These are phyloP conservation scores for Lathyrus aphaca DNA, from an alignment of 306 rosid species.

Conservation along the genomic window DNA sequence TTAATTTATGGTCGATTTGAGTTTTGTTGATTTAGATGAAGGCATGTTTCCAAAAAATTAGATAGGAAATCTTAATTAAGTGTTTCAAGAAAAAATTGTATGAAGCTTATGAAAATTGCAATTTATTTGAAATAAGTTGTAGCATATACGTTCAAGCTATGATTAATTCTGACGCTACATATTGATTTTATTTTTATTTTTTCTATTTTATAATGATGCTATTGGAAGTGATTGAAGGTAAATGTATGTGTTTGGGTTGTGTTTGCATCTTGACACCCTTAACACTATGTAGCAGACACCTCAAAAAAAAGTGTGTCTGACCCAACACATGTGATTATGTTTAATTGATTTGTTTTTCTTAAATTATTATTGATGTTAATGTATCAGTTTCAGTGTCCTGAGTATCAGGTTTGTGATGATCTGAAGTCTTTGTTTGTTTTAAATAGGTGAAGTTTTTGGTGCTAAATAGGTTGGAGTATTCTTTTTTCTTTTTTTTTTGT, in stretches of 20 bases:
- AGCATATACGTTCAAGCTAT: not conserved
- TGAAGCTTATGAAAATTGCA: not conserved
- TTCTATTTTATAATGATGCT: not conserved
- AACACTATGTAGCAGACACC: not conserved
- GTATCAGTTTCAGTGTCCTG: not conserved
- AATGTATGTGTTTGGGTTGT: not conserved
- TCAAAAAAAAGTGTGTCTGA: too few species aligned
- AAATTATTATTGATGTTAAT: not conserved
- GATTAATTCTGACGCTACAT: not conserved
- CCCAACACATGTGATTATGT: not conserved
- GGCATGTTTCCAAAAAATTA: not conserved
- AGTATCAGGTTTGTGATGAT: too few species aligned
- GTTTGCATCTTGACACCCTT: not conserved
- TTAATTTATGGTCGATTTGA: not conserved
- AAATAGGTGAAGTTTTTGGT: not conserved
- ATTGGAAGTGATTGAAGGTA: not conserved
- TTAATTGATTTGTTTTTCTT: not conserved
- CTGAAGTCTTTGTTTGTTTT: too few species aligned
- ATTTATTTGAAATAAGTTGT: not conserved
- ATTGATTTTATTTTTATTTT: not conserved
- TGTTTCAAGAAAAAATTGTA: not conserved
- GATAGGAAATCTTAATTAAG: not conserved
- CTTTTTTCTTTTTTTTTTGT: not conserved
- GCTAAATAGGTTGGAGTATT: not conserved
- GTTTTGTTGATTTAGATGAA: conserved; percentile 20